These are phyloP conservation scores for Kodamaea laetipori DNA, from an alignment of 805 yeast species.

Conservation along the genomic window DNA sequence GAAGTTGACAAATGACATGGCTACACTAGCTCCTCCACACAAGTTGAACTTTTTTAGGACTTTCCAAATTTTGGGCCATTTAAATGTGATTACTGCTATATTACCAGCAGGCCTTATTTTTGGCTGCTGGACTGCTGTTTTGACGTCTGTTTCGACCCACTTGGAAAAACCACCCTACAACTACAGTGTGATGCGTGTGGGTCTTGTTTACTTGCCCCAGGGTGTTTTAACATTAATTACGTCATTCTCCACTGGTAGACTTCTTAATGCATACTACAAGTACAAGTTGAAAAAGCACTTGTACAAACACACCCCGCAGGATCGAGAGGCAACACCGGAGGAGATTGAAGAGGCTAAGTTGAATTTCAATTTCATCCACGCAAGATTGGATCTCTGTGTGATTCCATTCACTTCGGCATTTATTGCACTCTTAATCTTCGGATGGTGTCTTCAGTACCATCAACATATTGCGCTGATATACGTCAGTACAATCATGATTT, in stretches of 20 bases:
- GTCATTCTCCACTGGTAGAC: constrained; percentile 57
- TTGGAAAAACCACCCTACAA: constrained; percentile 50
- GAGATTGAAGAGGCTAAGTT: constrained; percentile 2
- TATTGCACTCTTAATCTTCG: constrained; percentile 48
- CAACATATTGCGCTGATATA: constrained; percentile 56
- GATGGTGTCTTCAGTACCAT: constrained; percentile 66
- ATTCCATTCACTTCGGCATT: background rate
- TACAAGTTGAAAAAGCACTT: constrained; percentile 16
- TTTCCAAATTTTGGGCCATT: constrained; percentile 43
- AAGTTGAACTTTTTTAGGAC: constrained; percentile 25
- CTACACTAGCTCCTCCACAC: constrained; percentile 10
- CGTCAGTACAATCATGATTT: constrained; percentile 56
- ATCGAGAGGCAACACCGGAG: constrained; percentile 16
- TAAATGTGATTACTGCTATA: constrained; percentile 50
- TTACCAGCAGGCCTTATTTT: constrained; percentile 64
- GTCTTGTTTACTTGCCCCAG: constrained; percentile 71
- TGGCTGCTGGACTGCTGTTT: constrained; percentile 67
- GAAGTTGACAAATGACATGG: constrained; percentile 13
- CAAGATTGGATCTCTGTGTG: constrained; percentile 21
- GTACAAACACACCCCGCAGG: background rate
- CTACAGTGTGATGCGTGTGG: constrained; percentile 58
- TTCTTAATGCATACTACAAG: constrained; percentile 55
- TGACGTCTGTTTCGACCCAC: constrained; percentile 65
- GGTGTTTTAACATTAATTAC: constrained; percentile 68
- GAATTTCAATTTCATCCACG: constrained; percentile 4